Evolutionary conservation across 441 rosid genomes (phyloP).

Genomic region (Metrosideros polymorpha): DNA sequence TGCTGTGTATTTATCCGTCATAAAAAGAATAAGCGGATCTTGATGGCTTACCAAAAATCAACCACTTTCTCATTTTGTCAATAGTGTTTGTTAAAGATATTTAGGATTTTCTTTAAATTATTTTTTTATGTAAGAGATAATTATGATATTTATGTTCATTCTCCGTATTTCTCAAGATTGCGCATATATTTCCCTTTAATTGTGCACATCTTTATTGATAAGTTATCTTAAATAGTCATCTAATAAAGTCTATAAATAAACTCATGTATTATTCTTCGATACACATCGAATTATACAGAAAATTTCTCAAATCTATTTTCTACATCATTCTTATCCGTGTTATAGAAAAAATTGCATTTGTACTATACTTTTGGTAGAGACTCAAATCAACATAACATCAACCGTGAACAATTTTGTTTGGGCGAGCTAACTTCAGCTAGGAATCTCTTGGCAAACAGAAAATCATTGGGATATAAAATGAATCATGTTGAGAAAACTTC

Average conservation of each 20-base stretch:
- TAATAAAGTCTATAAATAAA: too few species aligned
- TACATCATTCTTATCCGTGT: accelerated
- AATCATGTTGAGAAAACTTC: too few species aligned
- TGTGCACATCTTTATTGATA: too few species aligned
- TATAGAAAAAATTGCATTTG: neutral
- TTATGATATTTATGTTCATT: neutral
- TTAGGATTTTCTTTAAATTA: neutral
- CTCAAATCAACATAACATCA: neutral
- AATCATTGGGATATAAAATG: too few species aligned
- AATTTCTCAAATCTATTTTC: neutral
- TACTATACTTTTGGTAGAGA: neutral
- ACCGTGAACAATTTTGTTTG: neutral
- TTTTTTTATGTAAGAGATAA: neutral
- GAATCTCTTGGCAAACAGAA: too few species aligned
- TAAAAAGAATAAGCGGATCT: neutral
- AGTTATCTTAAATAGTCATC: too few species aligned
- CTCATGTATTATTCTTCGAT: neutral
- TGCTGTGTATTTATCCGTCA: neutral
- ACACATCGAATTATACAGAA: neutral
- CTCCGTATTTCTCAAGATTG: neutral
- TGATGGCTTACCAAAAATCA: neutral
- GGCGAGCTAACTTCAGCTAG: accelerated
- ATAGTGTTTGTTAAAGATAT: neutral
- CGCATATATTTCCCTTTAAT: too few species aligned
- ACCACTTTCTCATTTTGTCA: neutral